Conservation (phyloP, 148 eudicot species). For the Pouteria glomerata region DNA sequence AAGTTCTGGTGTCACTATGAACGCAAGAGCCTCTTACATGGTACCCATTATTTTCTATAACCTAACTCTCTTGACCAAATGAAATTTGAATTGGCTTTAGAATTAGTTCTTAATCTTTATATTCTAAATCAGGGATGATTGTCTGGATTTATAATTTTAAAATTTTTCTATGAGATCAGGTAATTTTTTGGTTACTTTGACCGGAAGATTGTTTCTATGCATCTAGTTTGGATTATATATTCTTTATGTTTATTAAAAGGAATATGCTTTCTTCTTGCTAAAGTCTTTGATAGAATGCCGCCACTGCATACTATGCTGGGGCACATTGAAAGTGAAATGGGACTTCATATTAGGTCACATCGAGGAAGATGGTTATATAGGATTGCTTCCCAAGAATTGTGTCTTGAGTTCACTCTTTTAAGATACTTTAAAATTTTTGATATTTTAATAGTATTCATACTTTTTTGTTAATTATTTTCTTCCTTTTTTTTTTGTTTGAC, state of each 20-base stretch:
- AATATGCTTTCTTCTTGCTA: conserved; percentile 7
- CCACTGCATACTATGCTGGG: background rate
- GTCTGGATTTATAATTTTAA: background rate
- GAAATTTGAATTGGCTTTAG: background rate
- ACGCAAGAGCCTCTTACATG: conserved; percentile 25
- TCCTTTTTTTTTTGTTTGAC: background rate
- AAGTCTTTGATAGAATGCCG: background rate
- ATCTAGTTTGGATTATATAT: background rate
- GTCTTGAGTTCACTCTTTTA: background rate
- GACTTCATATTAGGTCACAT: conserved; percentile 12
- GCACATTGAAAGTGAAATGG: background rate
- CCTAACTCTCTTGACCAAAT: background rate
- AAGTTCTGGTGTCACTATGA: conserved; percentile 26
- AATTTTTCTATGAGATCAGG: background rate
- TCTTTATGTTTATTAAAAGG: background rate
- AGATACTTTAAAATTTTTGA: background rate
- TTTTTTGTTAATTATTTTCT: background rate
- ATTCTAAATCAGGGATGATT: conserved; percentile 7
- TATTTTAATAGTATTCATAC: background rate
- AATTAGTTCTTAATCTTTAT: background rate
- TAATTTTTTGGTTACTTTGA: background rate
- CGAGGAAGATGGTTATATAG: conserved; percentile 6
- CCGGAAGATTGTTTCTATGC: background rate
- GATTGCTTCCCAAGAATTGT: conserved; percentile 2
- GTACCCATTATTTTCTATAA: background rate